These are phyloP conservation scores for Sungouiella blattae DNA, from an alignment of 805 yeast species.

Conservation along the genomic window DNA sequence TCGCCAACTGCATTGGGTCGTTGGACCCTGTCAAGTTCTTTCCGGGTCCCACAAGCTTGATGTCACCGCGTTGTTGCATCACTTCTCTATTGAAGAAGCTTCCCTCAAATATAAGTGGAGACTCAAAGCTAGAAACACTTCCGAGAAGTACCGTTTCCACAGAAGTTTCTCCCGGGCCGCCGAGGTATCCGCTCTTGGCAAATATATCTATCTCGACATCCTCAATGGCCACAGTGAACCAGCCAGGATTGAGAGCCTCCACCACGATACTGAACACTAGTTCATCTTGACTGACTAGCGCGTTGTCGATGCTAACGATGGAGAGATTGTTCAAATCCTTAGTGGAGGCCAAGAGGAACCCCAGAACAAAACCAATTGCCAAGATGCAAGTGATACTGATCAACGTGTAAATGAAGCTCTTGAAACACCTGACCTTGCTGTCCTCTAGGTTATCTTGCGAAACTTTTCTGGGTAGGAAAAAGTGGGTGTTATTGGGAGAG, in stretches of 20 bases:
- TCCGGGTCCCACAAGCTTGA: conserved; percentile 75
- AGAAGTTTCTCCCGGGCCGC: background rate
- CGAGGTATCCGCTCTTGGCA: conserved; percentile 61
- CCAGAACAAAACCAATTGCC: conserved; percentile 72
- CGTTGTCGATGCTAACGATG: conserved; percentile 60
- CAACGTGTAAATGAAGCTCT: conserved; percentile 40
- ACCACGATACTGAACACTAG: conserved; percentile 73
- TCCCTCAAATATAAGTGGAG: conserved; percentile 72
- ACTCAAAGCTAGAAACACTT: conserved; percentile 58
- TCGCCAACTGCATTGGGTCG: background rate
- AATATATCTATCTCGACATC: conserved; percentile 79
- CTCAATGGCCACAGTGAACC: conserved; percentile 60
- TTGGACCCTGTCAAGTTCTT: conserved; percentile 30
- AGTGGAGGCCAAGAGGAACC: conserved; percentile 81
- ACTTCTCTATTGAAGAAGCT: conserved; percentile 66
- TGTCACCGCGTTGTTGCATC: conserved; percentile 60
- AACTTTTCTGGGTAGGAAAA: conserved; percentile 28
- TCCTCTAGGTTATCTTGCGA: conserved; percentile 13
- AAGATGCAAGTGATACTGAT: conserved; percentile 49
- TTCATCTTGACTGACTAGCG: conserved; percentile 80
- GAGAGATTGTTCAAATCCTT: conserved; percentile 72
- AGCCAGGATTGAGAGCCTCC: conserved; percentile 84
- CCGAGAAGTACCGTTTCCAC: conserved; percentile 77
- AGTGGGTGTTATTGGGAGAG: conserved; percentile 21
- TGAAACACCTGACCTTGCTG: conserved; percentile 20